Evolutionary conservation across 352 stramenopile species (phyloP), one percentile per base, ranked within the genome.

Genomic region (Pythium chondricola): DNA sequence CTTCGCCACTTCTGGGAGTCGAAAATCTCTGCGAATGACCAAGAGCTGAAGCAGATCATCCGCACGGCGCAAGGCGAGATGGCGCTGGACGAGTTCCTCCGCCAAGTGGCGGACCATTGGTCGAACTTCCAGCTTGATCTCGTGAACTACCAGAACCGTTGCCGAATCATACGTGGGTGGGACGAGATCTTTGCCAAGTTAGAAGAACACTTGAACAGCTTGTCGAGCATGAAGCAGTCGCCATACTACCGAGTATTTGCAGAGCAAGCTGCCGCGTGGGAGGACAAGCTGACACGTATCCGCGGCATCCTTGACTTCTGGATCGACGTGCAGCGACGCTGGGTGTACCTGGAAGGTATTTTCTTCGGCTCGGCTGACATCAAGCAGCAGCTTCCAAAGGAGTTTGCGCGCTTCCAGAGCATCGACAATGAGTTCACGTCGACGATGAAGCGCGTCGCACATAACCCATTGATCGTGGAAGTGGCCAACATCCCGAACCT

Each of bases 311-410:
- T 99, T 30, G 97, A 99, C 69, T 88, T 97, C 22, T 99, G 97
- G 97, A 97, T 99, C 48, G 96, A 99, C 63, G 97, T 99, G 2
- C 97, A 99, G 74, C 85, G 97, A 13, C 92, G 96, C 18, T 99
- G 97, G 97, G 91, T 99, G 16, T 99, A 99, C 65, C 74, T 99
- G 7, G 97, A 99, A 75, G 97, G 96, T 21, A 99, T 99, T 63
- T 99, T 99, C 58, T 98, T 98, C 44, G 94, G 93, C 5, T 97
- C 84, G 0, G 95, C 93, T 8, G 97, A 99, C 63, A 99, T 99
- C 65, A 99, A 99, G 56, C 90, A 97, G 35, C 97, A 99, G 65
- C 74, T 99, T 39, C 96, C 96, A n/a, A 89, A 91, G 36, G 97
- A 99, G 52, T 98, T 97, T 67, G 88, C 89, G 14, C 89, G 96